phyloP scores from a whole-genome alignment of 1,284 basidiomycete genomes.

The Ceratobasidium sp. region DNA sequence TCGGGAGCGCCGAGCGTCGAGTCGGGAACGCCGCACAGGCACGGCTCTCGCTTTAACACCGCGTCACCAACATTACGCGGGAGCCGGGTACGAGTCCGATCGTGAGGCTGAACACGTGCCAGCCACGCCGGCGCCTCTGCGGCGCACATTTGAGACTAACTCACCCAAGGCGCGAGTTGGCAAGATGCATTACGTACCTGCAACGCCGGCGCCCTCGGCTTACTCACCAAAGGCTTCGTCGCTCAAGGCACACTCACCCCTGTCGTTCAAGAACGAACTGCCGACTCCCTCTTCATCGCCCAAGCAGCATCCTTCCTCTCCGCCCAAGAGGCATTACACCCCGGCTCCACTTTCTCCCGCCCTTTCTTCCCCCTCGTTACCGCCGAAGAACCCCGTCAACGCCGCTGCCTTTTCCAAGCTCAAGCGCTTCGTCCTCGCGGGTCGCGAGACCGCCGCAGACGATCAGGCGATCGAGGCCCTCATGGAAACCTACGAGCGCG shows the following conservation, averaged over 20 bases:
- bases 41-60: neutral
- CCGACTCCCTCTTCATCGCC: slow-evolving; percentile 3
- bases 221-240: slow-evolving; percentile 1
- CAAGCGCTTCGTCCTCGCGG: slow-evolving; percentile 24
- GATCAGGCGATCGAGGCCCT: slow-evolving; percentile 8
- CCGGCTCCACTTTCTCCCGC: slow-evolving; percentile 13
- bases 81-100: slow-evolving; percentile 4
- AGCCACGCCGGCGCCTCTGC: neutral
- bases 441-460: slow-evolving; percentile 21
- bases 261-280: neutral
- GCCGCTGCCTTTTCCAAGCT: slow-evolving; percentile 11
- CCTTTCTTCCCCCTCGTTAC: neutral
- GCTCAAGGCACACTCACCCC: neutral
- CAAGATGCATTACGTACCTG: slow-evolving; percentile 33
- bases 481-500: neutral
- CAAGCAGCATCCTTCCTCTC: slow-evolving; percentile 12
- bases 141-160: neutral
- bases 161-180: neutral
- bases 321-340: slow-evolving; percentile 8
- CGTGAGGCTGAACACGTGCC: slow-evolving; percentile 6
- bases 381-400: neutral
- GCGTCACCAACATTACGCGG: neutral
- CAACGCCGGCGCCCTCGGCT: neutral
- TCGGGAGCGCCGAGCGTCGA: slow-evolving; percentile 7
- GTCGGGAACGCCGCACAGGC: too few relatives aligned